Conservation (phyloP, 176 grass and related monocot species). For the Triticum timopheevii region DNA sequence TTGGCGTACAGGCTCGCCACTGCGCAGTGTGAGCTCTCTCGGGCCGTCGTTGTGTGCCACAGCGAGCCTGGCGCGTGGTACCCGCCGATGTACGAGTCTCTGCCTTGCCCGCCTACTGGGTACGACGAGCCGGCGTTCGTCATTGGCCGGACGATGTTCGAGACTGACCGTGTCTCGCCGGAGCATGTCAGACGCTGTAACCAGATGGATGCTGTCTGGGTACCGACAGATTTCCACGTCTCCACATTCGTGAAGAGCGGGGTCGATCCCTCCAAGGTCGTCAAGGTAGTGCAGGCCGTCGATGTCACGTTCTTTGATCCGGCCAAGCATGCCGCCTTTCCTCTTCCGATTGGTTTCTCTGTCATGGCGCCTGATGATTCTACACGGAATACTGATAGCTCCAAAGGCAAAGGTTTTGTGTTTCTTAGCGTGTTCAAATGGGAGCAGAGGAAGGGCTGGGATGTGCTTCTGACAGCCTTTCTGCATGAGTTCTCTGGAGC, state of each 20-base stretch:
- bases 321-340: conserved; percentile 29
- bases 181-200: conserved; percentile 69
- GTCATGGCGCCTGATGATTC: conserved; percentile 28
- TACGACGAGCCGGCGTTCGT: conserved; percentile 53
- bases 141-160: conserved; percentile 75
- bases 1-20: conserved; percentile 47
- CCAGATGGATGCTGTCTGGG: conserved; percentile 69
- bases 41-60: conserved; percentile 64
- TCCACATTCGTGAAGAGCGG: conserved; percentile 51
- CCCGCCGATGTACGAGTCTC: conserved; percentile 58
- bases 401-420: conserved; percentile 27
- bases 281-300: conserved; percentile 66
- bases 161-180: conserved; percentile 57
- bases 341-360: conserved; percentile 34
- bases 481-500: conserved; percentile 61
- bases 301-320: conserved; percentile 71
- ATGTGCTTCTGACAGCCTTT: conserved; percentile 61
- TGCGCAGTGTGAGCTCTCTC: conserved; percentile 33
- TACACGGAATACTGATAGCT: background rate
- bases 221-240: conserved; percentile 67
- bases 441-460: conserved; percentile 79
- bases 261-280: conserved; percentile 49
- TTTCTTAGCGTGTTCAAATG: conserved; percentile 82
- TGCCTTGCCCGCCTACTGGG: conserved; percentile 57
- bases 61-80: conserved; percentile 75